phyloP scores from a whole-genome alignment of 2,329 filamentous ascomycete genomes.

The Fusarium pininemorale region DNA sequence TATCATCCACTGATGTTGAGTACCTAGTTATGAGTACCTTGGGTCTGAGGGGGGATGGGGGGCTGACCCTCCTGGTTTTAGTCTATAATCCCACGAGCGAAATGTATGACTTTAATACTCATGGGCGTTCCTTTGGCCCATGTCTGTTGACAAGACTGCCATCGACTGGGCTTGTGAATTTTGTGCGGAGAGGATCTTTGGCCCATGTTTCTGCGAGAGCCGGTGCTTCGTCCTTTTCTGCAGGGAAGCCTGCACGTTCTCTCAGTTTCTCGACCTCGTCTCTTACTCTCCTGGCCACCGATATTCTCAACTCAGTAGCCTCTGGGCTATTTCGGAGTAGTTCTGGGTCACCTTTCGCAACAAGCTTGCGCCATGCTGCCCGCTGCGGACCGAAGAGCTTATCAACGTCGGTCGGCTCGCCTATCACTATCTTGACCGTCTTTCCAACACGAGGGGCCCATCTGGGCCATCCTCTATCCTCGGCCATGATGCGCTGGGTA shows the following conservation, averaged over 20 bases:
- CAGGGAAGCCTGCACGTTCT: constrained; percentile 72
- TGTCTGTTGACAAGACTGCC: constrained; percentile 59
- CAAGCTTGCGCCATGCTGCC: constrained; percentile 75
- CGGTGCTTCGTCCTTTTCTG: constrained; percentile 81
- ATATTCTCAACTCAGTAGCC: constrained; percentile 74
- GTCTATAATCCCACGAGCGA: constrained; percentile 27
- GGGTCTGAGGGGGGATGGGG: constrained; percentile 11
- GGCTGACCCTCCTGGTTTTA: constrained; percentile 1
- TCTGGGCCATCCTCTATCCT: constrained; percentile 79
- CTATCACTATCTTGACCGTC: constrained; percentile 78
- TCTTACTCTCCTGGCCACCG: constrained; percentile 81
- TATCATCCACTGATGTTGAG: constrained; percentile 27
- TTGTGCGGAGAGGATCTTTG: constrained; percentile 57
- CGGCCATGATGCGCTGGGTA: constrained; percentile 87
- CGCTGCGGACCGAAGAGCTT: constrained; percentile 81
- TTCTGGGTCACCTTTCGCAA: constrained; percentile 59
- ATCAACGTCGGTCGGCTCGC: constrained; percentile 78
- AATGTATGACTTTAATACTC: constrained; percentile 15
- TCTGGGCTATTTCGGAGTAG: constrained; percentile 60
- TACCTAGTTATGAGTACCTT: neutral
- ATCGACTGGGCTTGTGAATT: constrained; percentile 64
- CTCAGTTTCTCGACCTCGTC: constrained; percentile 84
- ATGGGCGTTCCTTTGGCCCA: constrained; percentile 31
- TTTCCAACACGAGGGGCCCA: constrained; percentile 81
- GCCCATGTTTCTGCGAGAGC: constrained; percentile 85